These are phyloP conservation scores for Hyaloscypha hepaticicola DNA, from an alignment of 495 filamentous ascomycete genomes.

Conservation along the genomic window DNA sequence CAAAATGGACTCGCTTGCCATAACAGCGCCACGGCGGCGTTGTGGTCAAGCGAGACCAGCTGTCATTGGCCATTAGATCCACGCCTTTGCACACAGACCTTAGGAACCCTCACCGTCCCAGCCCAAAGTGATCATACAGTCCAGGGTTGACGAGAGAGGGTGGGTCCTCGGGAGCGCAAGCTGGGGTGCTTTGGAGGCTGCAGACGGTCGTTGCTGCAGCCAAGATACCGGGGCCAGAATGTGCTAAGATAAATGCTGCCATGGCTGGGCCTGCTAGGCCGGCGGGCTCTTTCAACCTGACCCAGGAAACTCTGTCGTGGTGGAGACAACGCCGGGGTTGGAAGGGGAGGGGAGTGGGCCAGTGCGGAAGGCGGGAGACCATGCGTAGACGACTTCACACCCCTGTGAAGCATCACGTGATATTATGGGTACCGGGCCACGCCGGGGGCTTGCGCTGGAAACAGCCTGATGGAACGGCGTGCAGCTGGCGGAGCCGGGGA, in stretches of 20 bases:
- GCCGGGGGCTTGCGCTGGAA: conserved; percentile 4
- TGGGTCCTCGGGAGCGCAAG: conserved; percentile 17
- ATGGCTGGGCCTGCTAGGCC: conserved; percentile 3
- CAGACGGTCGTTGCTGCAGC: conserved; percentile 17
- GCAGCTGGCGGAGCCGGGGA: conserved; percentile 5
- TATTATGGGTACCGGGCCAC: conserved; percentile 8
- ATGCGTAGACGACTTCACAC: conserved; percentile 14
- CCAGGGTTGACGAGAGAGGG: conserved; percentile 13
- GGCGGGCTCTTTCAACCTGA: not conserved
- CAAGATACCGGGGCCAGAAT: conserved; percentile 21
- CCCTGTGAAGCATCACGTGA: conserved; percentile 26
- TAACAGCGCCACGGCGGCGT: no score
- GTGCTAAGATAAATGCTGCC: conserved; percentile 2
- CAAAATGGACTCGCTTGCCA: no score
- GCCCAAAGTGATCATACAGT: conserved; percentile 20
- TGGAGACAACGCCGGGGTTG: conserved; percentile 11
- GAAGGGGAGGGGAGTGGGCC: not conserved
- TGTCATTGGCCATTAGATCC: no score
- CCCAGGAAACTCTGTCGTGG: conserved; percentile 19
- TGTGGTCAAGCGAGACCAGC: no score
- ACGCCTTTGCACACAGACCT: conserved; percentile 24
- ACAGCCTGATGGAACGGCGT: conserved; percentile 12
- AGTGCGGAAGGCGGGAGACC: conserved; percentile 28
- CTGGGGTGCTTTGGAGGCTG: conserved; percentile 30
- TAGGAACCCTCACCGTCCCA: conserved; percentile 15